Conservation (phyloP, 306 rosid genomes). For the Acacia confusa region DNA sequence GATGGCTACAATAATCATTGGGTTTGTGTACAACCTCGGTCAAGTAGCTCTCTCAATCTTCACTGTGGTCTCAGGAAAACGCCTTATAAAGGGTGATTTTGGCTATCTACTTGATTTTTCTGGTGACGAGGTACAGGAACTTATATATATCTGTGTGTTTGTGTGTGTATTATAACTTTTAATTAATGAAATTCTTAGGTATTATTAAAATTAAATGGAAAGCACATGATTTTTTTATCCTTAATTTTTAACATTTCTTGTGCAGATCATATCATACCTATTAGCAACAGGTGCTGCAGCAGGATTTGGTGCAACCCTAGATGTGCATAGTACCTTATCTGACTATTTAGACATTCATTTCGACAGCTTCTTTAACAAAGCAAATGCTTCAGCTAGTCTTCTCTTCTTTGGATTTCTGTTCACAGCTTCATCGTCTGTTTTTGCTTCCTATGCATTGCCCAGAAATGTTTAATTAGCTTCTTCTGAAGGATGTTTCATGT, state of each 20-base stretch:
- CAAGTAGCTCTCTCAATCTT: slow-evolving; percentile 55
- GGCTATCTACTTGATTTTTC: slow-evolving; percentile 51
- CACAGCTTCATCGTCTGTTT: slow-evolving; percentile 50
- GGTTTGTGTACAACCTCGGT: slow-evolving; percentile 40
- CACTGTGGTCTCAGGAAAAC: slow-evolving; percentile 30
- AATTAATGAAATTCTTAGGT: background rate
- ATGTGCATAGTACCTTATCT: background rate
- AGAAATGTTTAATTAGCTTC: slow-evolving; percentile 9
- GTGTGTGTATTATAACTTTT: too few species aligned
- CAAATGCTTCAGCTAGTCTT: slow-evolving; percentile 53
- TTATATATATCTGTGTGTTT: too few species aligned
- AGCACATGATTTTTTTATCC: too few species aligned
- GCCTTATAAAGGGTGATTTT: slow-evolving; percentile 24
- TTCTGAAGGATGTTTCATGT: background rate
- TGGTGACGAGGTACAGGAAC: slow-evolving; percentile 84
- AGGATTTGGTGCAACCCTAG: slow-evolving; percentile 55
- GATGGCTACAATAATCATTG: slow-evolving; percentile 54
- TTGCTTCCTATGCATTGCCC: slow-evolving; percentile 53
- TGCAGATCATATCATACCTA: slow-evolving; percentile 53
- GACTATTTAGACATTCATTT: background rate
- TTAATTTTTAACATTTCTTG: background rate
- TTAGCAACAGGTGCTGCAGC: slow-evolving; percentile 60
- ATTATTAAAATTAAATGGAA: background rate
- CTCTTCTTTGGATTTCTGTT: slow-evolving; percentile 43
- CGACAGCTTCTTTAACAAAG: slow-evolving; percentile 36